A percentile compares a stretch with the other conserved stretches of the same genome.
Conservation (phyloP, 106 monocot genomes). For the Allium sativum region DNA sequence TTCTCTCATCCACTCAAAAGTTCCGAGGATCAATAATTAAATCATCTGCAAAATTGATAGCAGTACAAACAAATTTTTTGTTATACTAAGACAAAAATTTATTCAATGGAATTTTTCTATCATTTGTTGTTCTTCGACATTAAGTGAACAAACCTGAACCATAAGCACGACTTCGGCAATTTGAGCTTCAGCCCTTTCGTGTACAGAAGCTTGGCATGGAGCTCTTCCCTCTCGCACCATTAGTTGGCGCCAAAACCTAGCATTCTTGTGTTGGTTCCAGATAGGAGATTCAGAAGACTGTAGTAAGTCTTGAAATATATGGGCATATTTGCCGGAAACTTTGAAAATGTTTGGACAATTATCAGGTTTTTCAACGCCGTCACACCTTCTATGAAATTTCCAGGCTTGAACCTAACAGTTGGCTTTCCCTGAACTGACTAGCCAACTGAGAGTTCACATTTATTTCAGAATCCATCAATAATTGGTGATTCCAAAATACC, state of each 20-base stretch:
- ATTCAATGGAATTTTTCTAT: constrained; percentile 65
- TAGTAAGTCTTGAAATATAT: constrained; percentile 74
- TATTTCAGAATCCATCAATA: constrained; percentile 80
- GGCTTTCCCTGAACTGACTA: constrained; percentile 62
- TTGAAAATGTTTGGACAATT: constrained; percentile 79
- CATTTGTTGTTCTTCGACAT: constrained; percentile 44
- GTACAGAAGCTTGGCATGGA: constrained; percentile 13
- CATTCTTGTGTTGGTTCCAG: constrained; percentile 73
- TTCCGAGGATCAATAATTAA: too few species aligned
- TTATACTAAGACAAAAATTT: too few species aligned
- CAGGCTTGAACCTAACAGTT: constrained; percentile 88
- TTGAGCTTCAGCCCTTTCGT: constrained; percentile 18
- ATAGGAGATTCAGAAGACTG: constrained; percentile 61
- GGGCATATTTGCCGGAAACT: constrained; percentile 69
- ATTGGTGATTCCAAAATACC: constrained; percentile 87
- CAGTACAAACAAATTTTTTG: too few species aligned
- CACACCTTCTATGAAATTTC: constrained; percentile 94
- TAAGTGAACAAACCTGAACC: constrained; percentile 65
- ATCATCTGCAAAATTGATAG: too few species aligned
- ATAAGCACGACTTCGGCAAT: constrained; percentile 94
- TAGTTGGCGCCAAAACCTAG: constrained; percentile 93
- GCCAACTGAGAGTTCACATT: constrained; percentile 96
- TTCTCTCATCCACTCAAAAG: too few species aligned
- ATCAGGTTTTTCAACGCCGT: constrained; percentile 78
- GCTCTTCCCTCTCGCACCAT: constrained; percentile 90